phyloP scores from a whole-genome alignment of 768 basidiomycete genomes.

The Thelephora aurantiotincta region DNA sequence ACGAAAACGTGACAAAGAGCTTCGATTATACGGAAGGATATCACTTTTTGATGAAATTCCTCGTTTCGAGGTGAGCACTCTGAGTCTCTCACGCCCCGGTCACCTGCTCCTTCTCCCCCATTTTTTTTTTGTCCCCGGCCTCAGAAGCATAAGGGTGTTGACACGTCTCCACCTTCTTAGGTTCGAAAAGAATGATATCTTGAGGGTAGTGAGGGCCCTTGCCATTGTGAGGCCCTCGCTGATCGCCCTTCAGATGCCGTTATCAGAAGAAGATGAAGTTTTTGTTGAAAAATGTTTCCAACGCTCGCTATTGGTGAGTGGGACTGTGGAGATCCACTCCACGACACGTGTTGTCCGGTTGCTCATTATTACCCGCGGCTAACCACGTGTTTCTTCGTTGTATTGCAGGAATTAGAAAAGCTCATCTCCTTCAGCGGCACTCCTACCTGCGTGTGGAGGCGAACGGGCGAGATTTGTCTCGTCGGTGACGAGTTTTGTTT shows the following conservation, averaged over 20 bases:
- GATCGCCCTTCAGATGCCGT: constrained; percentile 95
- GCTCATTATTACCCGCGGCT: constrained; percentile 2
- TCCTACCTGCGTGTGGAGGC: constrained; percentile 93
- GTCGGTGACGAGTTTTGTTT: constrained; percentile 95
- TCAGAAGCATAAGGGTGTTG: no score
- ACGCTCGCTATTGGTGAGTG: constrained; percentile 68
- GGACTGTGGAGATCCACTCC: no score
- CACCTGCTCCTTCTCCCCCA: constrained; percentile 6
- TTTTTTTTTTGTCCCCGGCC: constrained; percentile 4
- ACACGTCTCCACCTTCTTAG: constrained; percentile 5
- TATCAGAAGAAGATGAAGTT: constrained; percentile 90
- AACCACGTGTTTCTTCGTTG: not conserved
- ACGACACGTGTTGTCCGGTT: not conserved
- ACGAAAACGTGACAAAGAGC: constrained; percentile 51
- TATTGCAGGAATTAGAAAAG: constrained; percentile 79
- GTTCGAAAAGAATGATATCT: constrained; percentile 92
- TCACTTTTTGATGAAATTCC: constrained; percentile 91
- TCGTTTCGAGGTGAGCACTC: constrained; percentile 63
- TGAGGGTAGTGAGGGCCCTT: constrained; percentile 87
- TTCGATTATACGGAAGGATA: constrained; percentile 97
- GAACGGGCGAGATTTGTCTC: constrained; percentile 95
- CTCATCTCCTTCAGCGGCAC: constrained; percentile 95
- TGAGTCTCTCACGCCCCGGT: constrained; percentile 10
- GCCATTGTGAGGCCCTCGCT: constrained; percentile 94
- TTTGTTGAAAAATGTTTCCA: constrained; percentile 96